phyloP scores from a whole-genome alignment of 176 grass and related monocot species.

The Phyllostachys edulis region DNA sequence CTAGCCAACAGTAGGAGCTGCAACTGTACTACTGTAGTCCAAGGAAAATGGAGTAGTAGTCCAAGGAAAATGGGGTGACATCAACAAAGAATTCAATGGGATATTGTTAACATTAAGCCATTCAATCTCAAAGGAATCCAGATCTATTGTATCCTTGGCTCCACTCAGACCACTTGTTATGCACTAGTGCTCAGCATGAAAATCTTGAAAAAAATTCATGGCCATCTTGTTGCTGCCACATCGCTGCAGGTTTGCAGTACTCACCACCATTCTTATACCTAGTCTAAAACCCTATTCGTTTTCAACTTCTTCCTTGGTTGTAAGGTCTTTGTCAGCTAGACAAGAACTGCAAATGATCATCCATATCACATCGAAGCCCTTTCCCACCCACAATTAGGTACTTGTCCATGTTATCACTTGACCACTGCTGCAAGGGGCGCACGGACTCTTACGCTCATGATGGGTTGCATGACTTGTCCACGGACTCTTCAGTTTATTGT shows the following conservation, averaged over 20 bases:
- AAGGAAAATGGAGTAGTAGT: too few relatives aligned
- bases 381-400: constrained; percentile 40
- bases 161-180: background rate
- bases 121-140: constrained; percentile 24
- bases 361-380: constrained; percentile 33
- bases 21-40: background rate
- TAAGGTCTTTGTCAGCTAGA: constrained; percentile 4
- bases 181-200: constrained; percentile 7
- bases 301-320: background rate
- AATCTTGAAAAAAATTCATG: constrained; percentile 22
- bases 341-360: constrained; percentile 35
- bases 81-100: background rate
- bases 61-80: background rate
- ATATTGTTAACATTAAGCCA: background rate
- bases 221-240: constrained; percentile 12
- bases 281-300: constrained; percentile 1
- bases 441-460: constrained; percentile 6
- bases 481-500: too few relatives aligned
- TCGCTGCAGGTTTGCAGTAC: background rate
- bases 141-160: constrained; percentile 7
- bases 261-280: constrained; percentile 14
- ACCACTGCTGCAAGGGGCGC: background rate
- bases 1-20: background rate
- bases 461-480: constrained; percentile 28
- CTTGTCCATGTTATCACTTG: constrained; percentile 23